Percentiles rank a stretch among this genome's conserved stretches.
These are phyloP conservation scores for Podosphaera leucotricha DNA, from an alignment of 2,329 filamentous ascomycete species.

Conservation along the genomic window DNA sequence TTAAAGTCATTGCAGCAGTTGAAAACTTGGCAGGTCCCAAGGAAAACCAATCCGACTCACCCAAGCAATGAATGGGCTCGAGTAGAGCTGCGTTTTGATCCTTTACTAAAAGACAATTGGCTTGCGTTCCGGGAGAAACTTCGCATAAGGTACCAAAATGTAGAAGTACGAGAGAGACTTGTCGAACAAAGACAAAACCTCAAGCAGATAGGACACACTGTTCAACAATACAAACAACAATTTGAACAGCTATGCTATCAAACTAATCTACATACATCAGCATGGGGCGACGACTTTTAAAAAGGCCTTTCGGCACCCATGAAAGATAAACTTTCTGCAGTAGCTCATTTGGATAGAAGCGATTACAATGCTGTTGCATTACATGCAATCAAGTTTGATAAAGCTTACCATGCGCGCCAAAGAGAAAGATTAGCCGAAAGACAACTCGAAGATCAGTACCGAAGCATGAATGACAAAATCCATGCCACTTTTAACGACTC, in stretches of 20 bases:
- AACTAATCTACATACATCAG: not conserved
- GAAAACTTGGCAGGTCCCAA: not conserved
- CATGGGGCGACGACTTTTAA: not conserved
- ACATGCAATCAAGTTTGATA: not conserved
- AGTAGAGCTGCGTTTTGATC: not conserved
- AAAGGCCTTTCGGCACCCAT: not conserved
- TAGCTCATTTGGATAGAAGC: not conserved
- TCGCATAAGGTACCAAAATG: not conserved
- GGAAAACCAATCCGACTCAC: not conserved
- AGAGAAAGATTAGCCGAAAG: not conserved
- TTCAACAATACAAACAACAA: not conserved
- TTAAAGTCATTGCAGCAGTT: not conserved
- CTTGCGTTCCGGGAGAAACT: not conserved
- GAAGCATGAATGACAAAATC: not conserved
- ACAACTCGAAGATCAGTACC: not conserved
- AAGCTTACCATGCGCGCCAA: not conserved
- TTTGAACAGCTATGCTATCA: not conserved
- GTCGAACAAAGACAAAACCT: not conserved
- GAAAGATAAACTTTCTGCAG: not conserved
- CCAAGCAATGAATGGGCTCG: not conserved
- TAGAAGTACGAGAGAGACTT: not conserved
- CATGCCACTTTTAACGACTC: not conserved
- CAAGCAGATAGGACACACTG: not conserved
- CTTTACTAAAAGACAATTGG: not conserved
- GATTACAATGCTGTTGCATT: not conserved